These are phyloP conservation scores for Vitis amurensis DNA, from an alignment of 164 flowering plant genomes.

Conservation along the genomic window DNA sequence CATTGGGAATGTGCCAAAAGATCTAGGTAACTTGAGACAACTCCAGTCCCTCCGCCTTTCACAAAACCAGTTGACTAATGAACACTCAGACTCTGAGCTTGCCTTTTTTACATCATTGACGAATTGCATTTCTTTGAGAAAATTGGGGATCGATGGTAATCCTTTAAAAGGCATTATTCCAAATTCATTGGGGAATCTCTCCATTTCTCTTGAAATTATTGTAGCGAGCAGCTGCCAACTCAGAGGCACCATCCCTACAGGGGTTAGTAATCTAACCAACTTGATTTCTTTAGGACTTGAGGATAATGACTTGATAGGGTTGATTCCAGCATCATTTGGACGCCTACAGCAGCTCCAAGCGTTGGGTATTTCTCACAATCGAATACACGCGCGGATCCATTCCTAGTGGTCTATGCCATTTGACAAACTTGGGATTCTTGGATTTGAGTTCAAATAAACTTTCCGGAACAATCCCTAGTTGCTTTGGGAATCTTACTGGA, in stretches of 20 bases:
- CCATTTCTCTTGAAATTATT: no score
- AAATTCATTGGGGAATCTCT: no score
- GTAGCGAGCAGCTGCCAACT: not conserved
- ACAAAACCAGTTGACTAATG: no score
- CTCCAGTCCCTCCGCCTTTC: no score
- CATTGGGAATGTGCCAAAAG: no score
- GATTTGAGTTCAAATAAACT: not conserved
- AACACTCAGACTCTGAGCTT: no score
- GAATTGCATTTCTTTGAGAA: no score
- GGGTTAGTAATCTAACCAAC: not conserved
- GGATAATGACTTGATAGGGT: not conserved
- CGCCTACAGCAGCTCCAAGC: not conserved
- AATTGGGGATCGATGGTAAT: no score
- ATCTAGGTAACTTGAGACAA: no score
- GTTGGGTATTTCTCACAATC: not conserved
- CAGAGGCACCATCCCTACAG: not conserved
- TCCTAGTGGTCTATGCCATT: not conserved
- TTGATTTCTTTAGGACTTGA: not conserved
- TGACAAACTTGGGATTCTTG: not conserved
- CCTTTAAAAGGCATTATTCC: no score
- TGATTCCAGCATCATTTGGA: not conserved
- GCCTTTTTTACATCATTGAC: no score
- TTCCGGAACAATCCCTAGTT: not conserved
- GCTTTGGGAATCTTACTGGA: not conserved
- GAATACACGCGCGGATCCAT: conserved; percentile 4